phyloP scores from a whole-genome alignment of 1,284 basidiomycete species.

The Tetrapyrgos nigripes region DNA sequence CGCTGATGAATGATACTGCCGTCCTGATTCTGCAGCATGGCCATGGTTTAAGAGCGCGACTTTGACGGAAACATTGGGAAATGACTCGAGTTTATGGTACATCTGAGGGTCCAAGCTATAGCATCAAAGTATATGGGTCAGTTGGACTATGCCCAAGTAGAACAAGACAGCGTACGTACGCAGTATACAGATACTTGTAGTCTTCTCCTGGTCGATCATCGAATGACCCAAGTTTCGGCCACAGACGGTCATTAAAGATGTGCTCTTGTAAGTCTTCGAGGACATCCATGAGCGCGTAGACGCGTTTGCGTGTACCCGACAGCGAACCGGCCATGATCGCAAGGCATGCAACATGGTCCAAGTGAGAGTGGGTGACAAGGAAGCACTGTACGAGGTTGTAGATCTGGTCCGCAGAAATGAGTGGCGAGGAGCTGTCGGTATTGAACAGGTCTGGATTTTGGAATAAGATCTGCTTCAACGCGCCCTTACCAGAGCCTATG shows the following conservation, averaged over 20 bases:
- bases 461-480: conserved; percentile 60
- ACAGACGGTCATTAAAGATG: conserved; percentile 80
- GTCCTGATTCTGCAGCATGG: conserved; percentile 46
- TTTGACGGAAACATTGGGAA: conserved; percentile 65
- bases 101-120: conserved; percentile 49
- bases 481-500: conserved; percentile 74
- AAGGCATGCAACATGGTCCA: conserved; percentile 82
- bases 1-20: conserved; percentile 71
- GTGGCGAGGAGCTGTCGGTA: conserved; percentile 34
- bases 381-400: conserved; percentile 71
- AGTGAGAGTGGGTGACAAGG: conserved; percentile 81
- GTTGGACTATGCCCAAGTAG: conserved; percentile 5
- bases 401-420: conserved; percentile 49
- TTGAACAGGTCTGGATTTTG: conserved; percentile 60
- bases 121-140: too few relatives aligned
- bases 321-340: conserved; percentile 79
- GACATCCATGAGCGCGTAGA: conserved; percentile 67
- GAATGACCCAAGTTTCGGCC: conserved; percentile 85
- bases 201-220: conserved; percentile 62
- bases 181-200: conserved; percentile 62
- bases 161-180: conserved; percentile 44
- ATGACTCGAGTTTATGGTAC: conserved; percentile 53
- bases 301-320: conserved; percentile 64
- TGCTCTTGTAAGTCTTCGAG: conserved; percentile 73
- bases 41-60: conserved; percentile 78